A percentile compares a stretch with the other conserved stretches of the same genome.
Conservation (phyloP, 768 basidiomycete genomes). For the Termitomyces sp. region DNA sequence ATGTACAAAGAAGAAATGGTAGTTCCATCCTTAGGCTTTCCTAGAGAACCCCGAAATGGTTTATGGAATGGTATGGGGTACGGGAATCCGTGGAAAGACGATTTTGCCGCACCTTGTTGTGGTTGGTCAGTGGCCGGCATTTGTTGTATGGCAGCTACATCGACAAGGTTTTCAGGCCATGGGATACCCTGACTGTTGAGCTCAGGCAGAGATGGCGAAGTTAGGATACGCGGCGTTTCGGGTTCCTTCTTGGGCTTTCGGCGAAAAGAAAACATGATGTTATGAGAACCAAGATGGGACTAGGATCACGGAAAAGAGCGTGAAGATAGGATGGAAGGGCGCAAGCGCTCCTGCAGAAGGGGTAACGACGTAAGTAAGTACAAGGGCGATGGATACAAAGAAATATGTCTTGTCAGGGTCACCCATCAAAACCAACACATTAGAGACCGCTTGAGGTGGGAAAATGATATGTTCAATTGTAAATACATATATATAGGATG, state of each 20-base stretch:
- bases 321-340: constrained; percentile 8
- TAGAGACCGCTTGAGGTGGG: constrained; percentile 9
- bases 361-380: constrained; percentile 1
- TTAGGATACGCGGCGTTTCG: constrained; percentile 45
- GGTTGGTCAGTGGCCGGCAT: constrained; percentile 31
- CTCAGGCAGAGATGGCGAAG: constrained; percentile 80
- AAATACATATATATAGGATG: not conserved
- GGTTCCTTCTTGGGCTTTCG: constrained; percentile 58
- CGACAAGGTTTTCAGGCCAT: constrained; percentile 82
- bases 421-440: constrained; percentile 8
- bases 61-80: constrained; percentile 75
- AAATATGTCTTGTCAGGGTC: constrained; percentile 8
- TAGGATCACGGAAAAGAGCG: constrained; percentile 14
- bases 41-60: constrained; percentile 62
- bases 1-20: constrained; percentile 71
- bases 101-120: constrained; percentile 65
- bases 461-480: constrained; percentile 12
- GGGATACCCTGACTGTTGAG: constrained; percentile 70
- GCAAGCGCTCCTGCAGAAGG: constrained; percentile 5
- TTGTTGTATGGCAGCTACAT: constrained; percentile 60
- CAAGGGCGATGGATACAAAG: constrained; percentile 8
- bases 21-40: constrained; percentile 36
- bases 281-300: constrained; percentile 12
- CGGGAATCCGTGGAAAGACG: constrained; percentile 52
- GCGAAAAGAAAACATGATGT: constrained; percentile 69